Evolutionary conservation across 371 early-diverging fungal species (phyloP).

Genomic region (Circinella umbellata): DNA sequence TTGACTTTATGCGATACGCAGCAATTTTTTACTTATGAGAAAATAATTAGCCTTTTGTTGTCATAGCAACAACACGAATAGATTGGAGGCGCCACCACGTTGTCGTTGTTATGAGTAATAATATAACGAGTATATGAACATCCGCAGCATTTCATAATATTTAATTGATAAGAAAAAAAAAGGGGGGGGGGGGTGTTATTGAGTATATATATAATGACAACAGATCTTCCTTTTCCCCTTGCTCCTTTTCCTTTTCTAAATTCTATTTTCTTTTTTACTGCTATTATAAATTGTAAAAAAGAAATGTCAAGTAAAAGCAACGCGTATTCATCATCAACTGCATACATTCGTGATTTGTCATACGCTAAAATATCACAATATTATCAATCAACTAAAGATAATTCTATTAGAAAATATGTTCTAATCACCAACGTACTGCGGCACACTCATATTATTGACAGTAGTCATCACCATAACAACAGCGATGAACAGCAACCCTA

Average conservation of each 20-base stretch:
- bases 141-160: too few relatives aligned
- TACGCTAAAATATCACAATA: not conserved
- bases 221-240: not conserved
- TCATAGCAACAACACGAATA: not conserved
- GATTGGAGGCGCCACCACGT: not conserved
- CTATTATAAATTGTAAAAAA: not conserved
- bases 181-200: too few relatives aligned
- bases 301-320: constrained; percentile 10
- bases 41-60: not conserved
- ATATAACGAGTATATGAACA: too few relatives aligned
- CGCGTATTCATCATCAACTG: constrained; percentile 12
- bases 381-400: constrained; percentile 3
- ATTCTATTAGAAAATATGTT: constrained; percentile 14
- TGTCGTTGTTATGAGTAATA: not conserved
- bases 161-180: too few relatives aligned
- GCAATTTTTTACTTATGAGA: too few relatives aligned
- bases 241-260: not conserved
- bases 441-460: not conserved
- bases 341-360: constrained; percentile 6
- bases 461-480: not conserved
- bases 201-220: not conserved
- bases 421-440: constrained; percentile 20
- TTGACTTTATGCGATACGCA: too few relatives aligned
- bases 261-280: not conserved
- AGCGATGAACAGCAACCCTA: not conserved